phyloP scores from a whole-genome alignment of 371 early-diverging fungal genomes.

The Mortierella sp. region DNA sequence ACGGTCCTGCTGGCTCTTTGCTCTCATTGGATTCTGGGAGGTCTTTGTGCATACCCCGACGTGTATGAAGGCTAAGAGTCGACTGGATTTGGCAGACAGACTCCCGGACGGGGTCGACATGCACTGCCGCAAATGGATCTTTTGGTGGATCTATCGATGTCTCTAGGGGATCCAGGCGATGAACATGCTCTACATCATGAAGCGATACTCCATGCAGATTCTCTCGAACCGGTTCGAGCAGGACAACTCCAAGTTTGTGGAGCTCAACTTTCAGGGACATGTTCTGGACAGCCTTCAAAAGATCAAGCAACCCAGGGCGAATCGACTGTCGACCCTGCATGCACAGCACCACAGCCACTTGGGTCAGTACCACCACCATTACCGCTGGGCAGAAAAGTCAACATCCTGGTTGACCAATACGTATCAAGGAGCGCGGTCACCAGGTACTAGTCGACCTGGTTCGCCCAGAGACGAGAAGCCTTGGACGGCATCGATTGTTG shows the following conservation, averaged over 20 bases:
- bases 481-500: slow-evolving; percentile 19
- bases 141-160: slow-evolving; percentile 48
- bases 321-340: slow-evolving; percentile 11
- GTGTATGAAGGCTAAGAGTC: slow-evolving; percentile 24
- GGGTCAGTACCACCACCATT: slow-evolving; percentile 9
- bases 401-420: slow-evolving; percentile 27
- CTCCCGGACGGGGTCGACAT: slow-evolving; percentile 27
- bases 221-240: slow-evolving; percentile 48
- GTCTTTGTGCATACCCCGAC: slow-evolving; percentile 39
- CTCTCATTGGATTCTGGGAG: slow-evolving; percentile 29
- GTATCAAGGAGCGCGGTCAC: slow-evolving; percentile 23
- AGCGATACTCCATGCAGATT: slow-evolving; percentile 42
- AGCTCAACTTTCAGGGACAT: slow-evolving; percentile 49
- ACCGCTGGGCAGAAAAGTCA: slow-evolving; percentile 39
- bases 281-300: slow-evolving; percentile 45
- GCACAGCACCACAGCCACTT: slow-evolving; percentile 4
- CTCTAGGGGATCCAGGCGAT: slow-evolving; percentile 44
- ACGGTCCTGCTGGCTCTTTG: slow-evolving; percentile 35
- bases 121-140: slow-evolving; percentile 39
- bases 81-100: slow-evolving; percentile 1
- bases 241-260: slow-evolving; percentile 37
- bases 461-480: slow-evolving; percentile 33
- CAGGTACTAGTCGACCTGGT: slow-evolving; percentile 22
- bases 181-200: slow-evolving; percentile 45
- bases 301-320: slow-evolving; percentile 26